These are phyloP conservation scores for Draba incana DNA, from an alignment of 345 rosid genomes.

Conservation along the genomic window DNA sequence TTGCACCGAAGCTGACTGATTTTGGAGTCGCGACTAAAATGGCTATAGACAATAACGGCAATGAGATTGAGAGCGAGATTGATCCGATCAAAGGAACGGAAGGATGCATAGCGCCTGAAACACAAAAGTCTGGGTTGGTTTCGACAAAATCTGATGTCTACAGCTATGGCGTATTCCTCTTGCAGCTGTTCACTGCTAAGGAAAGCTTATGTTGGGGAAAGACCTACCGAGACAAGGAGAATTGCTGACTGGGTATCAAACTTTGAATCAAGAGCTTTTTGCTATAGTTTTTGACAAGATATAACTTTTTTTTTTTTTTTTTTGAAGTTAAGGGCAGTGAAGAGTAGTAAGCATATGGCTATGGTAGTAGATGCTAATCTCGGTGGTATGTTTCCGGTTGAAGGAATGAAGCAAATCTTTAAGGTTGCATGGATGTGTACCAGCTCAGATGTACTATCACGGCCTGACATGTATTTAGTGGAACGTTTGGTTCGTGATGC, in stretches of 20 bases:
- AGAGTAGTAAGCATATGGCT: too few species aligned
- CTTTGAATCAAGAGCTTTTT: neutral
- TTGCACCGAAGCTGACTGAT: constrained; percentile 42
- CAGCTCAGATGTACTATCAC: too few species aligned
- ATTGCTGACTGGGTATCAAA: constrained; percentile 27
- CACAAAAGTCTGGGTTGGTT: constrained; percentile 50
- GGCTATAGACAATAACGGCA: constrained; percentile 47
- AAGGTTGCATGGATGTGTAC: too few species aligned
- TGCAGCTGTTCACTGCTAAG: constrained; percentile 71
- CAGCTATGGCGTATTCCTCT: constrained; percentile 74
- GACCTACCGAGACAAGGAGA: constrained; percentile 27
- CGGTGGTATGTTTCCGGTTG: too few species aligned
- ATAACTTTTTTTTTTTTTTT: neutral
- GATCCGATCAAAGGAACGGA: constrained; percentile 66
- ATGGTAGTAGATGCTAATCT: too few species aligned
- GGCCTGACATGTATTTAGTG: neutral
- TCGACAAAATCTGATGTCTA: constrained; percentile 71
- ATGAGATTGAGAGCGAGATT: constrained; percentile 57
- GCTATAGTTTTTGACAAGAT: neutral
- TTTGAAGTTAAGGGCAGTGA: too few species aligned
- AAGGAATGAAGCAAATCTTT: too few species aligned
- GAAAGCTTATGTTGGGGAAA: constrained; percentile 48
- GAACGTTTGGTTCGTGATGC: constrained; percentile 8
- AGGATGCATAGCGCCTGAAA: constrained; percentile 54
- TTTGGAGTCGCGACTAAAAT: constrained; percentile 63